These are phyloP conservation scores for Ophidiomyces ophidiicola DNA, from an alignment of 2,329 filamentous ascomycete species.

Conservation along the genomic window DNA sequence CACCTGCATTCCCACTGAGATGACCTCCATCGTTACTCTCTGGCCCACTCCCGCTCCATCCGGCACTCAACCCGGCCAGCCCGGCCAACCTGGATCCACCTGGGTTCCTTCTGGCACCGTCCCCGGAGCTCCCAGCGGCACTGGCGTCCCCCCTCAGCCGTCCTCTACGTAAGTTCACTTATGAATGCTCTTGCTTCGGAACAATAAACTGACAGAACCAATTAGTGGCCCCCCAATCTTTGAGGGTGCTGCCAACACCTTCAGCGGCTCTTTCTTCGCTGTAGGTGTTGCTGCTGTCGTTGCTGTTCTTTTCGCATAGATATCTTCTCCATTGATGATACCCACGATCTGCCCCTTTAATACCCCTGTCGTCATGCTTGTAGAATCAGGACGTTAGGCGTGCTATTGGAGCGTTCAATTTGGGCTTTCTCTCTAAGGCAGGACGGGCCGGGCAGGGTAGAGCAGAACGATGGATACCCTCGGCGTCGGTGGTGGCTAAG, in stretches of 20 bases:
- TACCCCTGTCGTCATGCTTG: constrained; percentile 9
- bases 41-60: constrained; percentile 13
- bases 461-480: not conserved
- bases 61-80: constrained; percentile 12
- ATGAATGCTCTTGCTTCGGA: too few species aligned
- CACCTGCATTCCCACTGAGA: constrained; percentile 32
- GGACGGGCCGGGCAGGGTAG: not conserved
- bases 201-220: not conserved
- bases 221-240: constrained; percentile 16
- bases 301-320: constrained; percentile 24
- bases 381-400: constrained; percentile 8
- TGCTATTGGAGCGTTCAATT: constrained; percentile 9
- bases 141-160: constrained; percentile 9
- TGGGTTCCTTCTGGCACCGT: not conserved
- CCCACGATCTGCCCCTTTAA: constrained; percentile 14
- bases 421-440: constrained; percentile 2
- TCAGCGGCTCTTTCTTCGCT: constrained; percentile 21
- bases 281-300: constrained; percentile 22
- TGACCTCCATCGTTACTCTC: constrained; percentile 14
- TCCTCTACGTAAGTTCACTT: not conserved
- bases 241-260: constrained; percentile 23
- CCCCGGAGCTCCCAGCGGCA: constrained; percentile 3
- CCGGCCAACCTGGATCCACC: constrained; percentile 2
- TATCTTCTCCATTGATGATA: constrained; percentile 17
- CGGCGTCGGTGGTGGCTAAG: not conserved